Percentiles rank a stretch among this genome's conserved stretches.
Evolutionary conservation across 169 alveolate species (phyloP).

Genomic region (Plasmodium knowlesi): DNA sequence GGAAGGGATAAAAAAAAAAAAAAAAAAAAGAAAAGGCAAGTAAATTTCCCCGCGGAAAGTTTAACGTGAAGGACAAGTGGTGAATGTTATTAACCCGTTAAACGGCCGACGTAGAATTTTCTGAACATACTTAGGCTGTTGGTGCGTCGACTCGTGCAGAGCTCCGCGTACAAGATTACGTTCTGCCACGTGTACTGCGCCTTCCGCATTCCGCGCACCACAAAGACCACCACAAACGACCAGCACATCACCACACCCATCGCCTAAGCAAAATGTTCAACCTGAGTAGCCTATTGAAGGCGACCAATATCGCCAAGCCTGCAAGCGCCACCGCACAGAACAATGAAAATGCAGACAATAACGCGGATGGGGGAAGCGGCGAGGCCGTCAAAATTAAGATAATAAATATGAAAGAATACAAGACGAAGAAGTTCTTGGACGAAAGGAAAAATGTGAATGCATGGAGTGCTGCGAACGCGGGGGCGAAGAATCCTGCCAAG

Average conservation of each 20-base stretch:
- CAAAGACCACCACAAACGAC: no score
- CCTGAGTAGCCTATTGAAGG: slow-evolving; percentile 39
- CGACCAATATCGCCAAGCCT: neutral
- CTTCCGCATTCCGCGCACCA: neutral
- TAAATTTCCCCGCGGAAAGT: neutral
- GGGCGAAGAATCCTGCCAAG: slow-evolving; percentile 4
- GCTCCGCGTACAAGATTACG: neutral
- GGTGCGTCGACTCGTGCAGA: neutral
- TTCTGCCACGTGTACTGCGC: no score
- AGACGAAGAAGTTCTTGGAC: slow-evolving; percentile 61
- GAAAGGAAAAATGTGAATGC: slow-evolving; percentile 70
- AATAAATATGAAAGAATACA: slow-evolving; percentile 68
- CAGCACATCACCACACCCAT: neutral
- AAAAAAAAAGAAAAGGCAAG: neutral
- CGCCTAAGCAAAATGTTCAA: slow-evolving; percentile 15
- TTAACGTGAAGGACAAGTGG: neutral
- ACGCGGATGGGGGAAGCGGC: neutral
- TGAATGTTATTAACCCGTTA: neutral
- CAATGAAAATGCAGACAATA: slow-evolving; percentile 32
- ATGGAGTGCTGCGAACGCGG: slow-evolving; percentile 32
- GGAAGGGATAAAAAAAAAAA: neutral
- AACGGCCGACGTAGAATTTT: neutral
- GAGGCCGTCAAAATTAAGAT: slow-evolving; percentile 50
- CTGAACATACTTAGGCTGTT: neutral
- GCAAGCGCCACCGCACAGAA: neutral